Evolutionary conservation across 306 rosid genomes (phyloP).

Genomic region (Trifolium pratense): DNA sequence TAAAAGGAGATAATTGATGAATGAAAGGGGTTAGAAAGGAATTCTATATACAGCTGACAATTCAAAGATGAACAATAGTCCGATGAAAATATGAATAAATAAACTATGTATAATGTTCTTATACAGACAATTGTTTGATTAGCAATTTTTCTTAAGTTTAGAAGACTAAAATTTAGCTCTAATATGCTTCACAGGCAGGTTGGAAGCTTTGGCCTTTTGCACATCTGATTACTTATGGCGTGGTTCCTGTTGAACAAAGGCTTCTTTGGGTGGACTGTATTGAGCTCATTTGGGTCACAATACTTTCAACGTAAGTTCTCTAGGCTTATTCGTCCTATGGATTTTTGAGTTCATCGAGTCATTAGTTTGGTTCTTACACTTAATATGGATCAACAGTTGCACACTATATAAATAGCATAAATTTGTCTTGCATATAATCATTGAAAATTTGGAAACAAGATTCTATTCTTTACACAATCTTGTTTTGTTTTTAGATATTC

Average conservation of each 20-base stretch:
- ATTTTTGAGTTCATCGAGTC: background rate
- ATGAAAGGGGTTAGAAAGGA: too few species aligned
- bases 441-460: slow-evolving; percentile 20
- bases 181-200: slow-evolving; percentile 72
- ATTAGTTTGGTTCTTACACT: background rate
- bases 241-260: slow-evolving; percentile 91
- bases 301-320: slow-evolving; percentile 88
- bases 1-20: too few species aligned
- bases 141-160: background rate
- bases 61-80: too few species aligned
- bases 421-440: slow-evolving; percentile 6
- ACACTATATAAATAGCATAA: slow-evolving; percentile 23
- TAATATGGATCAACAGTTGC: slow-evolving; percentile 20
- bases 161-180: slow-evolving; percentile 23
- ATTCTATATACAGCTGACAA: too few species aligned
- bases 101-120: slow-evolving; percentile 24
- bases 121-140: slow-evolving; percentile 1
- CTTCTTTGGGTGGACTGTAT: slow-evolving; percentile 98
- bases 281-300: slow-evolving; percentile 97
- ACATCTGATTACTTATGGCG: slow-evolving; percentile 91
- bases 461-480: slow-evolving; percentile 14
- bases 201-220: slow-evolving; percentile 99
- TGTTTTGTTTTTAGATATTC: slow-evolving; percentile 62
- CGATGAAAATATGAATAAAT: slow-evolving; percentile 9
- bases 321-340: background rate